Evolutionary conservation across 2,329 filamentous ascomycete species (phyloP), one percentile per base, ranked within the genome.

Genomic region (Cladosporium velox): DNA sequence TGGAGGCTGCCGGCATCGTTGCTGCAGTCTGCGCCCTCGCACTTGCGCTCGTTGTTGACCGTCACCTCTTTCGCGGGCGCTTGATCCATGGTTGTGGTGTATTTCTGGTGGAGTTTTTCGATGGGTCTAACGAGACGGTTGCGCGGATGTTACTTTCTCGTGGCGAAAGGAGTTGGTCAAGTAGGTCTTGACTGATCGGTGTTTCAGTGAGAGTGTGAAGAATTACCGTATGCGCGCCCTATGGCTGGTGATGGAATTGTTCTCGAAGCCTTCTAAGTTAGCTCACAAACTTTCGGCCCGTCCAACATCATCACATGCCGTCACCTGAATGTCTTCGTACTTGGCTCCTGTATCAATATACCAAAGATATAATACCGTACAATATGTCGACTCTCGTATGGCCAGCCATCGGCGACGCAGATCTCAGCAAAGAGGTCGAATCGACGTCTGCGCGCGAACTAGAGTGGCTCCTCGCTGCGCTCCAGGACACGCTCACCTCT

Each of bases 1-100:
- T 98, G 93, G 57, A 99, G 83, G 64, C 89, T 84, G 67, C 92
- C 90, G 66, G 93, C 93, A 70, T 94, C 90, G 70, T 97, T 97
- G 49, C 86, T 84, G 84, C 95, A 99, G 78, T 96, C 92, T 66
- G 84, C 84, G 59, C 95, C 91, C 64, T 90, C 84, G 77, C 95
- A 99, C 79, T 89, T 90, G 76, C 87, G 87, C 80, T 87, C 87
- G 52, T 75, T 72, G 69, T 80, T 78, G 64, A 74, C 70, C 35
- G 70, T 70, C 10, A 75, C 66, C 67, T 76, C 74, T 71, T 77
- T 71, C 28, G 75, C 74, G 21, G 74, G 74, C 35, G 74, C 73
- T 70, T 74, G 73, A 52, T 74, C 72, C 72, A 74, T 74, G 63
- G 11, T 65, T 26, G 63, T 26, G 15, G 30, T 34, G 11, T 49